phyloP scores from a whole-genome alignment of 208 protist genomes.

The Novymonas esmeraldas region DNA sequence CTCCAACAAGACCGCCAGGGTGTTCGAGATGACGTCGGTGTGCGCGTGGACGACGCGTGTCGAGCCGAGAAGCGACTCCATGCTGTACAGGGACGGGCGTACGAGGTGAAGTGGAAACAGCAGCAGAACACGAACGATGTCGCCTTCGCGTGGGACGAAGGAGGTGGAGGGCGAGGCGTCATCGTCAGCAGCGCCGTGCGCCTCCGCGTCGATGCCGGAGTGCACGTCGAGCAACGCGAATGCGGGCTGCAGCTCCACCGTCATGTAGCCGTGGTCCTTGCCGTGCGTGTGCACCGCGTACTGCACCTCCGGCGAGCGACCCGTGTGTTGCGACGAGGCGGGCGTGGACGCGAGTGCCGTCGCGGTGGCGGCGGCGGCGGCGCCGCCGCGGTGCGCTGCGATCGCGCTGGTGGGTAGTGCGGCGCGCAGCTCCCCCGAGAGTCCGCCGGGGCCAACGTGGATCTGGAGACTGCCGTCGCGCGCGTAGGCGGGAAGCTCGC shows the following conservation, averaged over 20 bases:
- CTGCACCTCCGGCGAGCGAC: slow-evolving; percentile 38
- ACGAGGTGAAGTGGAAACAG: slow-evolving; percentile 77
- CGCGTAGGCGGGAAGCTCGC: slow-evolving; percentile 25
- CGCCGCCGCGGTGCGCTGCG: neutral
- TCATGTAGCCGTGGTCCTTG: slow-evolving; percentile 50
- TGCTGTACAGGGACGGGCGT: slow-evolving; percentile 61
- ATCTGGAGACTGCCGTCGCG: slow-evolving; percentile 21
- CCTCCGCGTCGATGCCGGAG: neutral
- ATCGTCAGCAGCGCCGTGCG: neutral
- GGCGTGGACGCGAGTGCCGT: neutral
- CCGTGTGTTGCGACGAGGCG: neutral
- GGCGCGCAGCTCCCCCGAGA: slow-evolving; percentile 14
- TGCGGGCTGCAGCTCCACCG: slow-evolving; percentile 32
- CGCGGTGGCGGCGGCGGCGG: neutral
- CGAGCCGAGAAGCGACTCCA: slow-evolving; percentile 48
- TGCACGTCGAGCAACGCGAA: slow-evolving; percentile 18
- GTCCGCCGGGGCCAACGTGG: slow-evolving; percentile 37
- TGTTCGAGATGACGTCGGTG: slow-evolving; percentile 67
- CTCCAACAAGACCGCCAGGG: slow-evolving; percentile 59
- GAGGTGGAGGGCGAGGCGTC: neutral
- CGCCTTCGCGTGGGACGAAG: slow-evolving; percentile 39
- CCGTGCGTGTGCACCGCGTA: slow-evolving; percentile 41
- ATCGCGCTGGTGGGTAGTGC: slow-evolving; percentile 20
- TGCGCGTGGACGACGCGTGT: slow-evolving; percentile 53
- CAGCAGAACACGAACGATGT: slow-evolving; percentile 57